Evolutionary conservation across 2,329 filamentous ascomycete species (phyloP).

Genomic region (Sporothrix schenckii): DNA sequence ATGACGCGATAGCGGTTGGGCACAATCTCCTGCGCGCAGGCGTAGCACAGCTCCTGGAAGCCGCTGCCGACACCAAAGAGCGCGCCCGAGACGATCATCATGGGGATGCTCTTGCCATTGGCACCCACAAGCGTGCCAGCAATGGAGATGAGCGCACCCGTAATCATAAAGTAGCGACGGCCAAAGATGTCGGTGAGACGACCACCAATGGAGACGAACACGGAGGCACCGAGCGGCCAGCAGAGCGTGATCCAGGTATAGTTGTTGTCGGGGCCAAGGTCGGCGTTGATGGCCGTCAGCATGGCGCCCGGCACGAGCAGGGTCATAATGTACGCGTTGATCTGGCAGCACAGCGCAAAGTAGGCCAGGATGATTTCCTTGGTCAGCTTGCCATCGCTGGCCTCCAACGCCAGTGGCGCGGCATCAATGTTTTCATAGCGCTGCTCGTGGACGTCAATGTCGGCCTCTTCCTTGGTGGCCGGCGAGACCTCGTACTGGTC

Average conservation of each 20-base stretch:
- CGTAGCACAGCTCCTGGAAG: constrained; percentile 44
- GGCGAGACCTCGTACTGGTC: constrained; percentile 19
- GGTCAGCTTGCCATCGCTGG: constrained; percentile 28
- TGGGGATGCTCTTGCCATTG: constrained; percentile 30
- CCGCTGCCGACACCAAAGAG: constrained; percentile 32
- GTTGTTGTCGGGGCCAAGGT: constrained; percentile 42
- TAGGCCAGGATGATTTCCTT: constrained; percentile 31
- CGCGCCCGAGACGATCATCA: constrained; percentile 31
- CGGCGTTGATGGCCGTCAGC: constrained; percentile 43
- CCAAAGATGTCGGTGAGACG: constrained; percentile 33
- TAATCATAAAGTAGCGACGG: constrained; percentile 32
- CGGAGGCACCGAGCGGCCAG: constrained; percentile 41
- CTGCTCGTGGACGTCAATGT: constrained; percentile 15
- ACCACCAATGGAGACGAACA: constrained; percentile 36
- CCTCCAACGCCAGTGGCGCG: constrained; percentile 5
- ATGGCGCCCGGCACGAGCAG: constrained; percentile 40
- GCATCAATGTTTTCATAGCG: constrained; percentile 3
- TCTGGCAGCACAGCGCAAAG: constrained; percentile 34
- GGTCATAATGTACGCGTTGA: constrained; percentile 39
- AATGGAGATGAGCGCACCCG: constrained; percentile 29
- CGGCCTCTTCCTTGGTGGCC: constrained; percentile 17
- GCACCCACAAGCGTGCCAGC: constrained; percentile 30
- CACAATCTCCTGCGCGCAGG: constrained; percentile 32
- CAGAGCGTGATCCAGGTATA: constrained; percentile 44
- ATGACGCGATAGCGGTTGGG: constrained; percentile 33